Evolutionary conservation across 1,284 basidiomycete species (phyloP).

Genomic region (Ganoderma sp.): DNA sequence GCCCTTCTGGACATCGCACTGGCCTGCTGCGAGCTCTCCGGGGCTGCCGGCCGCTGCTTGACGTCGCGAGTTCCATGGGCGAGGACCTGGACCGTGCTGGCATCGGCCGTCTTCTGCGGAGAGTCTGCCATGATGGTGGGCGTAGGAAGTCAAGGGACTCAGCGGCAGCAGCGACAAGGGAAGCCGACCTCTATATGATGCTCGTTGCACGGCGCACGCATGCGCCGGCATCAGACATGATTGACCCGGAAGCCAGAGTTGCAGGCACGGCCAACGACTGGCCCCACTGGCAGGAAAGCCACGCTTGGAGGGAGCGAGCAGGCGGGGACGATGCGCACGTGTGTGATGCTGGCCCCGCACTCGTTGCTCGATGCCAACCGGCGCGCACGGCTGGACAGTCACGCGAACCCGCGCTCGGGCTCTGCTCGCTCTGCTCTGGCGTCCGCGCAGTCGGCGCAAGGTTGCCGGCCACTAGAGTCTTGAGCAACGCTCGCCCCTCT

Average conservation of each 20-base stretch:
- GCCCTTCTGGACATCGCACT: slow-evolving; percentile 41
- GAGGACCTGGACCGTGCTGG: slow-evolving; percentile 19
- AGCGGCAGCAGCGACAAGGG: slow-evolving; percentile 12
- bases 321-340: slow-evolving; percentile 16
- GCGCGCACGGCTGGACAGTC: neutral
- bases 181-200: slow-evolving; percentile 15
- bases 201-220: neutral
- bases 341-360: slow-evolving; percentile 14
- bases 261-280: neutral
- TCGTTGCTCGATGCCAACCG: neutral
- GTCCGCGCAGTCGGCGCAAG: neutral
- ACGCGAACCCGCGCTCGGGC: neutral
- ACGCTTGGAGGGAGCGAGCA: neutral
- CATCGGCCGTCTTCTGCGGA: slow-evolving; percentile 18
- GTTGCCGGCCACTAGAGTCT: neutral
- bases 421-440: neutral
- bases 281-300: neutral
- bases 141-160: slow-evolving; percentile 19
- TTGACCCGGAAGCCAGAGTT: neutral
- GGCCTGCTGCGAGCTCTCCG: slow-evolving; percentile 16
- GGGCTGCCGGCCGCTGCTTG: slow-evolving; percentile 10
- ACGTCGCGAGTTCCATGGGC: slow-evolving; percentile 13
- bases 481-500: neutral
- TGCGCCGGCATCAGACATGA: slow-evolving; percentile 27
- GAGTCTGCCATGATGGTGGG: slow-evolving; percentile 26